phyloP scores from a whole-genome alignment of 768 basidiomycete genomes.

The Suillus americanus region DNA sequence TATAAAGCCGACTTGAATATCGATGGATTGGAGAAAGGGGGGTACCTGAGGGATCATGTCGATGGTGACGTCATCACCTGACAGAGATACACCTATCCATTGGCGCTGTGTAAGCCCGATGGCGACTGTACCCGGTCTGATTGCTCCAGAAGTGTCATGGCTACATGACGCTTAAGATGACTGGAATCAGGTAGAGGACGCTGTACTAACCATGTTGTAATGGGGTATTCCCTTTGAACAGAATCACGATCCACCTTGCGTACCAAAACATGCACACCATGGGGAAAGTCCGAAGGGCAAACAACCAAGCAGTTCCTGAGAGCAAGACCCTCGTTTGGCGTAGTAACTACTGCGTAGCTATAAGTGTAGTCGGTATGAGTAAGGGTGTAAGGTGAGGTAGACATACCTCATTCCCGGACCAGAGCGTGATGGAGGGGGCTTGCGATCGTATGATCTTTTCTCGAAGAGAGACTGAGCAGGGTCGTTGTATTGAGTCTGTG shows the following conservation, averaged over 20 bases:
- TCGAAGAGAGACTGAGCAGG: slow-evolving; percentile 49
- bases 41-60: slow-evolving; percentile 59
- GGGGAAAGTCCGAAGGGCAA: slow-evolving; percentile 70
- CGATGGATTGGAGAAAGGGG: slow-evolving; percentile 72
- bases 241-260: slow-evolving; percentile 43
- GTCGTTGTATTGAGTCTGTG: slow-evolving; percentile 55
- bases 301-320: slow-evolving; percentile 82
- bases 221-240: slow-evolving; percentile 40
- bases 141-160: slow-evolving; percentile 73
- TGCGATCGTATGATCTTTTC: slow-evolving; percentile 45
- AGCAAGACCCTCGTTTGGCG: slow-evolving; percentile 69
- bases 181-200: neutral
- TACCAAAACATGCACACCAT: slow-evolving; percentile 73
- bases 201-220: slow-evolving; percentile 67
- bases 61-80: slow-evolving; percentile 74
- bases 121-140: slow-evolving; percentile 72
- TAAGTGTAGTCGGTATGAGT: neutral
- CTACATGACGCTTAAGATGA: slow-evolving; percentile 42
- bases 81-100: slow-evolving; percentile 84
- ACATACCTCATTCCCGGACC: slow-evolving; percentile 24
- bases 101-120: slow-evolving; percentile 77
- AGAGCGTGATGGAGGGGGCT: slow-evolving; percentile 34
- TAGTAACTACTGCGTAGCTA: slow-evolving; percentile 57
- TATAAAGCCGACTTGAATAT: slow-evolving; percentile 75
- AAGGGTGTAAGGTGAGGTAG: neutral